Evolutionary conservation across 495 filamentous ascomycete genomes (phyloP).

Genomic region (Penicillium roqueforti): DNA sequence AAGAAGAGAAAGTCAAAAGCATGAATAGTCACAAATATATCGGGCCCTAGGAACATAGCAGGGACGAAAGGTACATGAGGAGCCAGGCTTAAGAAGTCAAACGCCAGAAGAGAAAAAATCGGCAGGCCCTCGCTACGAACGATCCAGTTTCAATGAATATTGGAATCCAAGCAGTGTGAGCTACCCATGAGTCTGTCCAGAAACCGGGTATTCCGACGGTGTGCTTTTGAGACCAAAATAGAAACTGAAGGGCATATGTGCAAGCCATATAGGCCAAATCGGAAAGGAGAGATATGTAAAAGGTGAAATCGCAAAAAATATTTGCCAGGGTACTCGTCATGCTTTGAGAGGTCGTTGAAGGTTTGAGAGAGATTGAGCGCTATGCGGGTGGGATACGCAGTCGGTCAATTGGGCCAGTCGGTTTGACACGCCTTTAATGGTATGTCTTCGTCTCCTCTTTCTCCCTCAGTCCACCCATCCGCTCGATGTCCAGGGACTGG

Average conservation of each 20-base stretch:
- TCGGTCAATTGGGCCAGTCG: constrained; percentile 1
- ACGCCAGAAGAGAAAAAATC: constrained; percentile 25
- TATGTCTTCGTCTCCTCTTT: constrained; percentile 53
- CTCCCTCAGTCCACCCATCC: constrained; percentile 92
- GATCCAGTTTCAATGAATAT: constrained; percentile 19
- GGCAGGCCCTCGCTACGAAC: constrained; percentile 36
- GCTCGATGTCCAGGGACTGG: constrained; percentile 88
- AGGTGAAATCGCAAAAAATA: constrained; percentile 20
- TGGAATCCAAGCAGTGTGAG: not conserved
- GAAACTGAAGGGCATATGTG: constrained; percentile 33
- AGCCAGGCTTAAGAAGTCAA: constrained; percentile 29
- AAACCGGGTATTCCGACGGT: constrained; percentile 2
- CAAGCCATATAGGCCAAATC: constrained; percentile 27
- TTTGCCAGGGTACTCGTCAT: constrained; percentile 38
- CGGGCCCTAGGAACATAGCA: constrained; percentile 44
- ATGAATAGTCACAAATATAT: constrained; percentile 24
- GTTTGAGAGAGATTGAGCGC: constrained; percentile 7
- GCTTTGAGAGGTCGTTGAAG: constrained; percentile 35
- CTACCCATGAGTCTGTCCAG: not conserved
- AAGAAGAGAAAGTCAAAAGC: constrained; percentile 11
- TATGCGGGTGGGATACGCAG: constrained; percentile 11
- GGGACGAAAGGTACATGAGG: constrained; percentile 32
- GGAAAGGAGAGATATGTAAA: constrained; percentile 24
- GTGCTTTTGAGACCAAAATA: constrained; percentile 13
- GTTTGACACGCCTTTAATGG: constrained; percentile 24